A percentile compares a stretch with the other conserved stretches of the same genome.
phyloP scores from a whole-genome alignment of 2,329 filamentous ascomycete genomes.

The Sporothrix pallida region DNA sequence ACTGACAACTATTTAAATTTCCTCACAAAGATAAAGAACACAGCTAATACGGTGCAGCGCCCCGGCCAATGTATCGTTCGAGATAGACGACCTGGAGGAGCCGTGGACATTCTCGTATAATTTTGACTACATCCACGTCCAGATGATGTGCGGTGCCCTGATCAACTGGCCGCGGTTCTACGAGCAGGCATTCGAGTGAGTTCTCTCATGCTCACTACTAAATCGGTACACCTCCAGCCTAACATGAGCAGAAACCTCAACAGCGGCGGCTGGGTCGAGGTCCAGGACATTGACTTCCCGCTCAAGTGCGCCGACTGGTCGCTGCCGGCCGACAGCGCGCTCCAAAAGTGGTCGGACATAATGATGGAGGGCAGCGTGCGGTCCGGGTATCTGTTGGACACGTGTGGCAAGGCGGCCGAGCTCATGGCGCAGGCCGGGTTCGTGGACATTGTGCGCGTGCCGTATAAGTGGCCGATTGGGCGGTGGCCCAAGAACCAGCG shows the following conservation, averaged over 20 bases:
- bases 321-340: slow-evolving; percentile 39
- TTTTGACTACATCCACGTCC: too few relatives aligned
- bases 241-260: slow-evolving; percentile 37
- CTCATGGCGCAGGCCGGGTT: slow-evolving; percentile 45
- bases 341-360: slow-evolving; percentile 42
- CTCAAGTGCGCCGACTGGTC: slow-evolving; percentile 44
- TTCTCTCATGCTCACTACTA: neutral
- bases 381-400: slow-evolving; percentile 42
- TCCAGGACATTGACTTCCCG: slow-evolving; percentile 45
- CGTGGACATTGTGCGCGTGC: slow-evolving; percentile 43
- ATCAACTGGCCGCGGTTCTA: slow-evolving; percentile 34
- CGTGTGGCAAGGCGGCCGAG: slow-evolving; percentile 42
- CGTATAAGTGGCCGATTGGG: slow-evolving; percentile 48
- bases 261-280: slow-evolving; percentile 40
- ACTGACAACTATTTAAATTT: too few relatives aligned
- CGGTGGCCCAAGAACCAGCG: slow-evolving; percentile 46
- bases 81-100: too few relatives aligned
- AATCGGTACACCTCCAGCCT: too few relatives aligned
- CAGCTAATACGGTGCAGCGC: too few relatives aligned
- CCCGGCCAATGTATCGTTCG: too few relatives aligned
- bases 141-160: too few relatives aligned
- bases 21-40: too few relatives aligned
- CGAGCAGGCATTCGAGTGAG: slow-evolving; percentile 40
- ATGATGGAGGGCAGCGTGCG: slow-evolving; percentile 43
- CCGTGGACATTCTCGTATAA: too few relatives aligned